A percentile compares a stretch with the other conserved stretches of the same genome.
These are phyloP conservation scores for Pythium myriotylum DNA, from an alignment of 352 stramenopile species.

Conservation along the genomic window DNA sequence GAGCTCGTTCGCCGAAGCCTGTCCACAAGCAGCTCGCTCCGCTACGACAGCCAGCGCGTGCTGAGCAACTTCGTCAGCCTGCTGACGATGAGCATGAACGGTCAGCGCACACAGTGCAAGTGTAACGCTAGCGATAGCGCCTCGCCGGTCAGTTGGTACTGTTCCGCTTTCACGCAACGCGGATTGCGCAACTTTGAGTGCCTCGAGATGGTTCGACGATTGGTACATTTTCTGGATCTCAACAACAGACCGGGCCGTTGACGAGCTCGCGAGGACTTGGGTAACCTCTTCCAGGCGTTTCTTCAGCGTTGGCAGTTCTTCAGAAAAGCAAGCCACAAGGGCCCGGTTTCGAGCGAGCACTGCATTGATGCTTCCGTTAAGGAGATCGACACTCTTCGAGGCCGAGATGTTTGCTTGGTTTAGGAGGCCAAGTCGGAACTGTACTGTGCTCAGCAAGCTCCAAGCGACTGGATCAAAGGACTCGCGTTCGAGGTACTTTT, in stretches of 20 bases:
- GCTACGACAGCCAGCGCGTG: constrained; percentile 2
- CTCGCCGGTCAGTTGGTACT: background rate
- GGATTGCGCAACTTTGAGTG: background rate
- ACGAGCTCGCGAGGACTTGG: background rate
- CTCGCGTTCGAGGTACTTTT: constrained; percentile 83
- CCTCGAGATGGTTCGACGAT: background rate
- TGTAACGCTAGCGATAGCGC: constrained; percentile 1
- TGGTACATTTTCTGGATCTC: constrained; percentile 8
- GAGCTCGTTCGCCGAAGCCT: background rate
- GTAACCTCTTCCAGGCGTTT: background rate
- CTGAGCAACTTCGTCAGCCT: constrained; percentile 3
- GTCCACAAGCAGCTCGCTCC: background rate
- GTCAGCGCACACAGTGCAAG: constrained; percentile 15
- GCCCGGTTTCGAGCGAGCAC: background rate
- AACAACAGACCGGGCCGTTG: background rate
- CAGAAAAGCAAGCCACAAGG: background rate
- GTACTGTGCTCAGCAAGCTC: constrained; percentile 63
- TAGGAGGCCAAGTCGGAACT: constrained; percentile 59
- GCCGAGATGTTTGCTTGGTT: constrained; percentile 43
- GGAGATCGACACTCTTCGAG: constrained; percentile 7
- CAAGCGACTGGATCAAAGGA: constrained; percentile 56
- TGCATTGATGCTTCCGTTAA: background rate
- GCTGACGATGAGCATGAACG: background rate
- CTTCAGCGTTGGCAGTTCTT: background rate
- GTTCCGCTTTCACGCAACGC: background rate